A percentile compares a stretch with the other conserved stretches of the same genome.
These are phyloP conservation scores for Dillenia turbinata DNA, from an alignment of 164 flowering plant genomes.

Conservation along the genomic window DNA sequence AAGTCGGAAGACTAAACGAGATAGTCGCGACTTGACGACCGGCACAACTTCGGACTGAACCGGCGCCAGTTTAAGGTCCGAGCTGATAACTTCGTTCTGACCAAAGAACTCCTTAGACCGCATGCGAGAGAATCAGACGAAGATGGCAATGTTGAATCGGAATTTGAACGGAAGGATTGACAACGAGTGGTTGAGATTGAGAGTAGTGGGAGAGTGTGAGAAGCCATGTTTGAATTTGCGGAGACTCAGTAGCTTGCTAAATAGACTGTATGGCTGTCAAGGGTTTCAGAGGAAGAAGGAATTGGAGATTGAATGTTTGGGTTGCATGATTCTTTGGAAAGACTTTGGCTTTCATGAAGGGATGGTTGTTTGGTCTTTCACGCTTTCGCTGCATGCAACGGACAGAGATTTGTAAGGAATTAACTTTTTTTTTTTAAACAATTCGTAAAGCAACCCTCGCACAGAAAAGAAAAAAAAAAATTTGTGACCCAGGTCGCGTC, in stretches of 20 bases:
- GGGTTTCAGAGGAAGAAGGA: neutral
- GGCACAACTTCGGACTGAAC: slow-evolving; percentile 13
- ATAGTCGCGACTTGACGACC: slow-evolving; percentile 17
- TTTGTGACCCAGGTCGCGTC: too few relatives aligned
- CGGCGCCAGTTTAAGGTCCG: slow-evolving; percentile 4
- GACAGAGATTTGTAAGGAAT: too few relatives aligned
- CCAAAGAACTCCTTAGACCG: slow-evolving; percentile 16
- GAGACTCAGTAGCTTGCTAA: neutral
- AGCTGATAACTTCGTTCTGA: slow-evolving; percentile 25
- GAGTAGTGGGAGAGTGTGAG: slow-evolving; percentile 22
- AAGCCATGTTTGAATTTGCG: slow-evolving; percentile 23
- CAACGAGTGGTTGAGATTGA: slow-evolving; percentile 16
- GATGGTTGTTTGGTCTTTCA: neutral
- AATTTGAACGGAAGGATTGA: slow-evolving; percentile 9
- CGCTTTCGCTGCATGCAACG: too few relatives aligned
- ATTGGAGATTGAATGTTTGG: neutral
- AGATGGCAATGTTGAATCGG: slow-evolving; percentile 5
- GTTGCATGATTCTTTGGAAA: neutral
- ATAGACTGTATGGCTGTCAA: too few relatives aligned
- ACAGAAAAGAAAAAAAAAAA: too few relatives aligned
- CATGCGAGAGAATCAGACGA: slow-evolving; percentile 7
- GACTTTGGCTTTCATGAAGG: neutral
- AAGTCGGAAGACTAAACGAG: slow-evolving; percentile 32
- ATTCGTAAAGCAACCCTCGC: too few relatives aligned
- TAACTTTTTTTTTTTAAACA: too few relatives aligned